phyloP scores from a whole-genome alignment of 805 yeast genomes.

The Metschnikowia chrysomelidarum region DNA sequence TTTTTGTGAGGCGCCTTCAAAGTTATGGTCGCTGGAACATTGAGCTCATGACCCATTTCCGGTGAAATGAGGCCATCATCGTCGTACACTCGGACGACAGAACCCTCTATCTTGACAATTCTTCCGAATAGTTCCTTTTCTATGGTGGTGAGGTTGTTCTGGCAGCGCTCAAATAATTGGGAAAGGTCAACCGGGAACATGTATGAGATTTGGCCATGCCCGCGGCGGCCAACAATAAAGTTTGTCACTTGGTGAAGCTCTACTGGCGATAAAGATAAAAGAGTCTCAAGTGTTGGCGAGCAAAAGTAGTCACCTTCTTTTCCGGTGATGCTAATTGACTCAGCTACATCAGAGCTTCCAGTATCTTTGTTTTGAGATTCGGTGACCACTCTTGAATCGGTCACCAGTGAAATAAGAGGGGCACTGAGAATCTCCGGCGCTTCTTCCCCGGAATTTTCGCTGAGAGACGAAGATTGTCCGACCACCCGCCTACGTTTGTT shows the following conservation, averaged over 20 bases:
- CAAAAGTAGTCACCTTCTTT: conserved; percentile 61
- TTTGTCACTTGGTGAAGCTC: conserved; percentile 56
- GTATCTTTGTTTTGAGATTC: no score
- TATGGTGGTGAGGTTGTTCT: conserved; percentile 33
- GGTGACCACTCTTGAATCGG: no score
- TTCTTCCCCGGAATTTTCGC: no score
- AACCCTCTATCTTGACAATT: conserved; percentile 41
- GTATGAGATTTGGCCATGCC: conserved; percentile 67
- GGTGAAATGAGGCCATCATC: conserved; percentile 49
- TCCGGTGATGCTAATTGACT: no score
- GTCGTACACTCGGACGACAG: conserved; percentile 63
- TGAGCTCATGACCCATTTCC: conserved; percentile 63
- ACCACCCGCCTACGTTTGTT: no score
- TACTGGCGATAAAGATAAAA: conserved; percentile 42
- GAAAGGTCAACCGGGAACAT: conserved; percentile 67
- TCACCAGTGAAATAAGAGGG: no score
- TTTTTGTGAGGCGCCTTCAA: conserved; percentile 58
- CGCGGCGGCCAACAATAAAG: conserved; percentile 66
- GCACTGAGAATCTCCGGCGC: no score
- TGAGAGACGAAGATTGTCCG: no score
- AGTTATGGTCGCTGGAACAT: conserved; percentile 74
- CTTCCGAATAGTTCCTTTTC: conserved; percentile 40
- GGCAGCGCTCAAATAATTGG: conserved; percentile 43
- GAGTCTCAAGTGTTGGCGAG: conserved; percentile 56
- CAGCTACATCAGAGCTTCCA: no score